Evolutionary conservation across 2,329 filamentous ascomycete genomes (phyloP).

Genomic region (Penicillium verrucosum): DNA sequence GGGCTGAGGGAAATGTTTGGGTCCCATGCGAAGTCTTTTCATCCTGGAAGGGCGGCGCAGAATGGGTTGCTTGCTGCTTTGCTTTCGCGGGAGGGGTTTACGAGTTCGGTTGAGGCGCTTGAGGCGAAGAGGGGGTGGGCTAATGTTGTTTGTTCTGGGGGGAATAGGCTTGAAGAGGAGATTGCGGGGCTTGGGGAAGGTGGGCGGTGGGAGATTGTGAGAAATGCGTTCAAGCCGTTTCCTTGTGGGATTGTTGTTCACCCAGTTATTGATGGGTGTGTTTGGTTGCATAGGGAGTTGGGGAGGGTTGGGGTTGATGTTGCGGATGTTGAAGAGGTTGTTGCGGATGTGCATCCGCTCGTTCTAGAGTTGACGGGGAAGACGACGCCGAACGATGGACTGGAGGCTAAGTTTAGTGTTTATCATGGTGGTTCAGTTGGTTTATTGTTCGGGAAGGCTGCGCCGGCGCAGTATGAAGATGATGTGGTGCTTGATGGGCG

Average conservation of each 20-base stretch:
- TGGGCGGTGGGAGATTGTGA: conserved; percentile 50
- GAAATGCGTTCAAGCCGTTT: conserved; percentile 57
- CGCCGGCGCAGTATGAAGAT: conserved; percentile 52
- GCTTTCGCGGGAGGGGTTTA: conserved; percentile 50
- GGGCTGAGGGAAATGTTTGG: conserved; percentile 43
- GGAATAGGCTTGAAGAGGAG: conserved; percentile 41
- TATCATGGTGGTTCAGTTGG: conserved; percentile 54
- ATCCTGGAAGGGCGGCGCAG: conserved; percentile 53
- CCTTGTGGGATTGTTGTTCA: conserved; percentile 58
- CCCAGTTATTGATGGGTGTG: conserved; percentile 53
- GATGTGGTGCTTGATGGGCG: conserved; percentile 42
- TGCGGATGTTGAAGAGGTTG: conserved; percentile 39
- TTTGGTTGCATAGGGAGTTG: conserved; percentile 46
- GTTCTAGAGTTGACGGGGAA: conserved; percentile 55
- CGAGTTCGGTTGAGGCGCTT: conserved; percentile 46
- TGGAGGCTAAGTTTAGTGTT: conserved; percentile 56
- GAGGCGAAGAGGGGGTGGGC: conserved; percentile 56
- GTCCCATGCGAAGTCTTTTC: conserved; percentile 54
- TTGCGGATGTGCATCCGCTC: conserved; percentile 50
- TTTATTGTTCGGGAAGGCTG: conserved; percentile 51
- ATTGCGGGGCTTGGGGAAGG: conserved; percentile 33
- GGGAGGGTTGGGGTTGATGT: conserved; percentile 27
- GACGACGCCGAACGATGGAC: conserved; percentile 47
- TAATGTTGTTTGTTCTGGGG: conserved; percentile 47
- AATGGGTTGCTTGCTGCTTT: conserved; percentile 49